A percentile compares a stretch with the other conserved stretches of the same genome.
Conservation (phyloP, 2,329 filamentous ascomycete species). For the Leptographium lundbergii region DNA sequence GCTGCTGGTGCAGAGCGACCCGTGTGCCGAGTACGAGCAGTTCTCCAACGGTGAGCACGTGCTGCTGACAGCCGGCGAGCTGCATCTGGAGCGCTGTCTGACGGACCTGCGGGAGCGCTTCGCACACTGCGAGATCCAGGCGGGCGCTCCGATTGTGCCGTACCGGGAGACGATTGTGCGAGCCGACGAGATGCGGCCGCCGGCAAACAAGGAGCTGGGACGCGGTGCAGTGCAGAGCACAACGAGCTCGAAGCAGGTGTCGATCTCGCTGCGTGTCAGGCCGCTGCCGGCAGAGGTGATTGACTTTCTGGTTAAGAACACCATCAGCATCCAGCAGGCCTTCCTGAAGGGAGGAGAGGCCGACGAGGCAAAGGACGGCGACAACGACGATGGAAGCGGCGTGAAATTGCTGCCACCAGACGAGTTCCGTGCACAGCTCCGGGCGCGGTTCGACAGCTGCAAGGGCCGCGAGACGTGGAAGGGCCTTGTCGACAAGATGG, state of each 20-base stretch:
- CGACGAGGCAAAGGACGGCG: constrained; percentile 21
- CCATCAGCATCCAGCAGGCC: constrained; percentile 50
- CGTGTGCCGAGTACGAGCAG: constrained; percentile 91
- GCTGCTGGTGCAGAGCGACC: constrained; percentile 85
- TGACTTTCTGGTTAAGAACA: constrained; percentile 73
- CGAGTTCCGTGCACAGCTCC: constrained; percentile 67
- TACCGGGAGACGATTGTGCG: constrained; percentile 87
- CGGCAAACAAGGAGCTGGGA: constrained; percentile 73
- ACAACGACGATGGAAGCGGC: constrained; percentile 36
- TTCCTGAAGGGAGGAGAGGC: constrained; percentile 13
- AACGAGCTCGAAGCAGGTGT: constrained; percentile 79
- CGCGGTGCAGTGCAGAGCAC: constrained; percentile 64
- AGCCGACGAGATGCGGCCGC: constrained; percentile 82
- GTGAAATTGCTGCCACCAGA: constrained; percentile 52
- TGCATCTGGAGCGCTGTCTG: constrained; percentile 86
- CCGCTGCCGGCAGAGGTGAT: constrained; percentile 70
- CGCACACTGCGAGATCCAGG: constrained; percentile 87
- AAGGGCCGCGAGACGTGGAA: constrained; percentile 66
- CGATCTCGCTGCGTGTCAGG: constrained; percentile 60
- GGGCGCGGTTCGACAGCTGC: constrained; percentile 52
- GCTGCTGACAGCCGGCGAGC: constrained; percentile 80
- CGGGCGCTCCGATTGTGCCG: constrained; percentile 86
- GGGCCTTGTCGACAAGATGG: constrained; percentile 64
- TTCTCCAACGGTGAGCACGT: constrained; percentile 91
- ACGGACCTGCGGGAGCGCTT: constrained; percentile 90